phyloP scores from a whole-genome alignment of 345 rosid genomes.

The Alliaria petiolata region DNA sequence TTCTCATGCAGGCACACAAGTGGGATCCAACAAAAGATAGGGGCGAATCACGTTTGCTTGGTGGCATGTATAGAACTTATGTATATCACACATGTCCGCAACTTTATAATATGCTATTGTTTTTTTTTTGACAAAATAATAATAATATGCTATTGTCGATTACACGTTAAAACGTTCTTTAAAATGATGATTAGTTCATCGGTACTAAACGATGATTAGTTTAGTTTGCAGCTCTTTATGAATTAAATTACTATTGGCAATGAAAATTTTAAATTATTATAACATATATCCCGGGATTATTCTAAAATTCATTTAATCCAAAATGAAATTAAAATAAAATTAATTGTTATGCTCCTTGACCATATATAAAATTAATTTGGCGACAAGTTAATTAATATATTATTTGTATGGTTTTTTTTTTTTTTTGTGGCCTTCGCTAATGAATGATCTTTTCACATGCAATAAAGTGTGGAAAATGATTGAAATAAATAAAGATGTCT shows the following conservation, averaged over 20 bases:
- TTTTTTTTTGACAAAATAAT: no score
- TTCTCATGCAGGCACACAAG: constrained; percentile 28
- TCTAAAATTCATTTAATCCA: background rate
- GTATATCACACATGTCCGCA: constrained; percentile 16
- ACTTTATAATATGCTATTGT: constrained; percentile 9
- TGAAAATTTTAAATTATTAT: background rate
- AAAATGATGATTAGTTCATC: background rate
- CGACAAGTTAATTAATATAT: background rate
- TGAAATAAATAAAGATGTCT: constrained; percentile 21
- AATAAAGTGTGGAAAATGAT: constrained; percentile 28
- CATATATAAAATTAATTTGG: background rate
- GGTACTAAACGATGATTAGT: background rate
- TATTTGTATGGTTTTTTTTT: background rate
- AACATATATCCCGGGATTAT: background rate
- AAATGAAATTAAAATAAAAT: background rate
- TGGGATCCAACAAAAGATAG: constrained; percentile 32
- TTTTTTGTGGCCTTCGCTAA: background rate
- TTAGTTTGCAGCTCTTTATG: background rate
- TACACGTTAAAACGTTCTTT: background rate
- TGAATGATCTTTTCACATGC: constrained; percentile 23
- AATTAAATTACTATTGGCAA: background rate
- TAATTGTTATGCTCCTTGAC: background rate
- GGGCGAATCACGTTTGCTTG: constrained; percentile 24
- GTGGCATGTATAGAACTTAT: constrained; percentile 13
- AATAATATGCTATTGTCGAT: no score